Conservation (phyloP, 805 yeast genomes). For the Starmerella cellae region DNA sequence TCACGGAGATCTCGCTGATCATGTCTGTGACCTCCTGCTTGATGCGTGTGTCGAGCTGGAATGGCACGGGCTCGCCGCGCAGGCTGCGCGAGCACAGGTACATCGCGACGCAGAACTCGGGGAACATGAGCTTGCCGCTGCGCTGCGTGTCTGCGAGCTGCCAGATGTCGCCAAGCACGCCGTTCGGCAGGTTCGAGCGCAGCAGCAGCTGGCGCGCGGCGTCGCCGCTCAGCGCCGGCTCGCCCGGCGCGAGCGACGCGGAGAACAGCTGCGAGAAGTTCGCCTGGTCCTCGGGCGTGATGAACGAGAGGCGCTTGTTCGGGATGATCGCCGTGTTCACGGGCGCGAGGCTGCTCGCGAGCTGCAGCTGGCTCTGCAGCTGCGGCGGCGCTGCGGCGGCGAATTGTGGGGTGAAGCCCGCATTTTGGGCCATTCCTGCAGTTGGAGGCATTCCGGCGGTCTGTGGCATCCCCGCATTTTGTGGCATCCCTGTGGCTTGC, state of each 20-base stretch:
- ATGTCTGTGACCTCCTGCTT: conserved; percentile 75
- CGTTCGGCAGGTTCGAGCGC: conserved; percentile 65
- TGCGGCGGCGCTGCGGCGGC: neutral
- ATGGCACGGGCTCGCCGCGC: conserved; percentile 68
- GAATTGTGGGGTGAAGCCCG: neutral
- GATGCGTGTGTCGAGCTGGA: conserved; percentile 54
- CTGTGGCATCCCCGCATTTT: no score
- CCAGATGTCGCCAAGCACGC: conserved; percentile 77
- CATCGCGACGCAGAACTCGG: conserved; percentile 87
- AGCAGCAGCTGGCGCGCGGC: conserved; percentile 67
- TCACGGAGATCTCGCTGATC: conserved; percentile 75
- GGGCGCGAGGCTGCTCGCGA: conserved; percentile 25
- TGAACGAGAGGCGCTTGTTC: conserved; percentile 61
- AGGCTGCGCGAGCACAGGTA: conserved; percentile 69
- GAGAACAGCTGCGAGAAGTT: conserved; percentile 77
- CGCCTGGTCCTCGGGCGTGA: conserved; percentile 72
- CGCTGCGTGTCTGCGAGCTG: conserved; percentile 76
- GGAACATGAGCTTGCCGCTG: conserved; percentile 75
- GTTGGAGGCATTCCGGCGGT: no score
- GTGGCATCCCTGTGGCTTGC: conserved; percentile 1
- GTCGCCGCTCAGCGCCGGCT: conserved; percentile 39
- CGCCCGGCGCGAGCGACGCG: conserved; percentile 55
- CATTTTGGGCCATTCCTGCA: neutral
- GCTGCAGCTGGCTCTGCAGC: conserved; percentile 21
- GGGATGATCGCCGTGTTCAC: conserved; percentile 32